Conservation (phyloP, 2,329 filamentous ascomycete species). For the Cadophora luteo-olivacea region DNA sequence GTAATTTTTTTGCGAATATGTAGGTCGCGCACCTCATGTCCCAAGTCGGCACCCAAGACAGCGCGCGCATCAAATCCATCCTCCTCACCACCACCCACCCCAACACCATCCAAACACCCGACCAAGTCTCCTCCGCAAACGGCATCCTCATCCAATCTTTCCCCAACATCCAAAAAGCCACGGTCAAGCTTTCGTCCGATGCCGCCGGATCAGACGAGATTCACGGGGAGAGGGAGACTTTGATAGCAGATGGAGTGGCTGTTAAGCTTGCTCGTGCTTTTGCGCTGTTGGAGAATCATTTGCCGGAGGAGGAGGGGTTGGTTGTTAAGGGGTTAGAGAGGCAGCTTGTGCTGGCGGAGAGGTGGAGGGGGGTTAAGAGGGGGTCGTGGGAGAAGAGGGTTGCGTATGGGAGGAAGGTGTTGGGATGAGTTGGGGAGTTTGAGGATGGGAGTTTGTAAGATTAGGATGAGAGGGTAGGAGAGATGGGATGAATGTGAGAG, state of each 20-base stretch:
- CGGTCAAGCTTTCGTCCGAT: conserved; percentile 1
- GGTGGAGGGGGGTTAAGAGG: conserved; percentile 2
- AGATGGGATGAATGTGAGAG: no score
- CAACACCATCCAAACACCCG: neutral
- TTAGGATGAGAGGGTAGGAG: no score
- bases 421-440: neutral
- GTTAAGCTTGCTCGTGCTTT: conserved; percentile 12
- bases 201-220: neutral
- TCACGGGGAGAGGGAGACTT: no score
- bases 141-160: conserved; percentile 10
- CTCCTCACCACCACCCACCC: neutral
- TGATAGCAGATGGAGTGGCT: neutral
- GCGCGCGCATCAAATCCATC: neutral
- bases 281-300: neutral
- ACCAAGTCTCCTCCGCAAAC: conserved; percentile 16
- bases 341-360: conserved; percentile 1
- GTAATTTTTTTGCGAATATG: neutral
- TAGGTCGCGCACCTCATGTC: neutral
- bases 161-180: conserved; percentile 16
- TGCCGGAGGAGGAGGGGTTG: conserved; percentile 16
- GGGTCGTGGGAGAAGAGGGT: neutral
- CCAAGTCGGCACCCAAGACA: neutral
- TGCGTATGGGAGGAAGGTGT: neutral
- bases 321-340: neutral
- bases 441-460: no score